Conservation (phyloP, 148 eudicot genomes). For the Camellia lanceoleosa region DNA sequence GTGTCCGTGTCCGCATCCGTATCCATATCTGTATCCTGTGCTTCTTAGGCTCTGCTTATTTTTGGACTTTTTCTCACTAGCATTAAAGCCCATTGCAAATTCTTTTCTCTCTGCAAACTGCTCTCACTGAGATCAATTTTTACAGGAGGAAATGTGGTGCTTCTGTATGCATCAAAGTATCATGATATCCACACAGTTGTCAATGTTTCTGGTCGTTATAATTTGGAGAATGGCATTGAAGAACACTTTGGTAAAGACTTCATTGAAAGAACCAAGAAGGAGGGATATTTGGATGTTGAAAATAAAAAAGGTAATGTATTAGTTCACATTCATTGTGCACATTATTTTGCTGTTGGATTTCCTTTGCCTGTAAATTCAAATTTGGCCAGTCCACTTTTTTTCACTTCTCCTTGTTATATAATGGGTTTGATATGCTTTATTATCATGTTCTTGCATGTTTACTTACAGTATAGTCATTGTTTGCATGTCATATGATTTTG, state of each 20-base stretch:
- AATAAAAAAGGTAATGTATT: constrained; percentile 41
- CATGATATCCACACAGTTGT: constrained; percentile 64
- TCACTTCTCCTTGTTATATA: neutral
- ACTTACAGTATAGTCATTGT: neutral
- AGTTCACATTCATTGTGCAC: neutral
- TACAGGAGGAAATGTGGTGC: constrained; percentile 82
- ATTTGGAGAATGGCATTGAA: constrained; percentile 63
- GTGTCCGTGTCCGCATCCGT: too few species aligned
- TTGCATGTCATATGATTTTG: neutral
- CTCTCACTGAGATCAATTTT: constrained; percentile 8
- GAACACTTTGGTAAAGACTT: constrained; percentile 63
- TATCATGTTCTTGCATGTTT: neutral
- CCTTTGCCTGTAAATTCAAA: constrained; percentile 2
- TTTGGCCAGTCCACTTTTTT: neutral
- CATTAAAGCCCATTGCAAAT: neutral
- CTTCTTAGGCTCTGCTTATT: neutral
- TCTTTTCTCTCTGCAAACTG: constrained; percentile 8
- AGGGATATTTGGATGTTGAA: constrained; percentile 70
- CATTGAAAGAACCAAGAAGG: constrained; percentile 57
- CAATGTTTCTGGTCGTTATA: constrained; percentile 75
- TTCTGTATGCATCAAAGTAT: constrained; percentile 85
- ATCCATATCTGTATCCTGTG: too few species aligned
- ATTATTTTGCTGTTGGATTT: neutral
- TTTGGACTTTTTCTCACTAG: neutral
- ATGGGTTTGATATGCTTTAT: neutral